These are phyloP conservation scores for Botrytis aclada DNA, from an alignment of 2,329 filamentous ascomycete genomes.

Conservation along the genomic window DNA sequence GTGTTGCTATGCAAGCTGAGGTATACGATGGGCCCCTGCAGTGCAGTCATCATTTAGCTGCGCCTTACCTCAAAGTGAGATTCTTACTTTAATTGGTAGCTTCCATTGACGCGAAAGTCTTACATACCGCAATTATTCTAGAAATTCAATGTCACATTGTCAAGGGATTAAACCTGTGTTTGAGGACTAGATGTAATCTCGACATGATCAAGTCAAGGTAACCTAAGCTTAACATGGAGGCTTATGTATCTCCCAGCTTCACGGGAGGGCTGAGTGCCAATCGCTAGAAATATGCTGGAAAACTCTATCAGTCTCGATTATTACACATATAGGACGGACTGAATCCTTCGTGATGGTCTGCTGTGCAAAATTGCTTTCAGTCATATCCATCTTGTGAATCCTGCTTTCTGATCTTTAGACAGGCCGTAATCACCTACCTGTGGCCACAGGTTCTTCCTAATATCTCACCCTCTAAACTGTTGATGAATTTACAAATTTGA, in stretches of 20 bases:
- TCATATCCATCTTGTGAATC: constrained; percentile 15
- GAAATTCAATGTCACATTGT: constrained; percentile 5
- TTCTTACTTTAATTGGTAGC: constrained; percentile 15
- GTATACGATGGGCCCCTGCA: constrained; percentile 12
- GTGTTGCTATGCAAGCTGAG: constrained; percentile 11
- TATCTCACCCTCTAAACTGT: background rate
- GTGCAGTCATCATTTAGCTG: constrained; percentile 22
- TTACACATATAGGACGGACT: constrained; percentile 11
- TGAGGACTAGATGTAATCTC: constrained; percentile 8
- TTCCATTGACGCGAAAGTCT: constrained; percentile 11
- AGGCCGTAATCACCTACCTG: constrained; percentile 2
- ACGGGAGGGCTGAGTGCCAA: constrained; percentile 14
- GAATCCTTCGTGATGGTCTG: constrained; percentile 13
- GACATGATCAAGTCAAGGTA: constrained; percentile 14
- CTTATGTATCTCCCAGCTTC: constrained; percentile 3
- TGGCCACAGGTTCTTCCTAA: constrained; percentile 6
- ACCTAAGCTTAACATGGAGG: constrained; percentile 10
- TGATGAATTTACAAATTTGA: background rate
- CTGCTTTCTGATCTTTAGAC: constrained; percentile 11
- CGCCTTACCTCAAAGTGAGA: constrained; percentile 10
- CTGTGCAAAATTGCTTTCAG: constrained; percentile 7
- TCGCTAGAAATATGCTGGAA: constrained; percentile 10
- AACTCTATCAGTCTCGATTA: constrained; percentile 1
- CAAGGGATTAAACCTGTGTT: constrained; percentile 11
- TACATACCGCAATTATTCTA: constrained; percentile 4